phyloP scores from a whole-genome alignment of 176 grass and related monocot species.

The Carex littledalei region DNA sequence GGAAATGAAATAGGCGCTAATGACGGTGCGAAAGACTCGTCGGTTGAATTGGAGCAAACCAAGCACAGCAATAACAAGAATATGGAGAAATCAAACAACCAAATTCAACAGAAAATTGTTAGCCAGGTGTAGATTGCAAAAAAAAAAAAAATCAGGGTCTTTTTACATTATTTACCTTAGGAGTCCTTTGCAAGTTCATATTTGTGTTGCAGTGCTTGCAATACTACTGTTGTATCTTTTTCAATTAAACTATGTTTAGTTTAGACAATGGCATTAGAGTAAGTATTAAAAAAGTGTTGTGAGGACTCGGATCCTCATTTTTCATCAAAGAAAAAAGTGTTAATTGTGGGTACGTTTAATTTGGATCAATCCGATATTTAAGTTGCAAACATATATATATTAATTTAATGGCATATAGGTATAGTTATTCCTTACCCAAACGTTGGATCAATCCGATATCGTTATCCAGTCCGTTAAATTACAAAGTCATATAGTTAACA shows the following conservation, averaged over 20 bases:
- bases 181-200: background rate
- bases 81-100: slow-evolving; percentile 7
- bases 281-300: background rate
- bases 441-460: too few relatives aligned
- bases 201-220: background rate
- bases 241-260: background rate
- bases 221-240: background rate
- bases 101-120: slow-evolving; percentile 28
- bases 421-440: too few relatives aligned
- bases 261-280: background rate
- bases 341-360: too few relatives aligned
- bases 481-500: too few relatives aligned
- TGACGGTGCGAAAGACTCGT: slow-evolving; percentile 24
- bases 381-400: too few relatives aligned
- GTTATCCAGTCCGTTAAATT: too few relatives aligned
- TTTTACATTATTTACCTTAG: background rate
- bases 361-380: too few relatives aligned
- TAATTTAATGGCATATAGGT: too few relatives aligned
- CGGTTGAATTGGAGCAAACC: slow-evolving; percentile 40
- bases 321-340: too few relatives aligned
- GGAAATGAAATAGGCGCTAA: slow-evolving; percentile 20
- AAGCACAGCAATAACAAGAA: slow-evolving; percentile 38
- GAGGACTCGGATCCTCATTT: too few relatives aligned
- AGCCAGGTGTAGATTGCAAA: slow-evolving; percentile 40
- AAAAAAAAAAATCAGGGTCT: background rate